Conservation (phyloP, 257 asterid species). For the Avicennia marina region DNA sequence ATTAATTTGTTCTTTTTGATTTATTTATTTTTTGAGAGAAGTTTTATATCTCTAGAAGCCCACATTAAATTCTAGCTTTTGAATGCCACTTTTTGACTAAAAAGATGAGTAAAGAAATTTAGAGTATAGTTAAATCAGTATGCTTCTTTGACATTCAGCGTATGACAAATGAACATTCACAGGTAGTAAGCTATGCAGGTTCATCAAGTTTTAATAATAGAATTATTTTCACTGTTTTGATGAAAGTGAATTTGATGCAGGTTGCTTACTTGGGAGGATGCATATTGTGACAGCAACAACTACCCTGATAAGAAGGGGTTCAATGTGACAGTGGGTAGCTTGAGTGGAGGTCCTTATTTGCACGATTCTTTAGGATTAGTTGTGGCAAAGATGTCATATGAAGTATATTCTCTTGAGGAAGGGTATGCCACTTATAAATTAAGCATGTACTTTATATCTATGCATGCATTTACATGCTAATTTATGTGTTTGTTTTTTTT, state of each 20-base stretch:
- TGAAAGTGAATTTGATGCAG: conserved; percentile 41
- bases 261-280: conserved; percentile 87
- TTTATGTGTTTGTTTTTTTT: conserved; percentile 6
- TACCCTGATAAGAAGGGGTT: conserved; percentile 34
- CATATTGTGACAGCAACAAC: conserved; percentile 52
- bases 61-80: too few species aligned
- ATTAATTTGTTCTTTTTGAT: too few species aligned
- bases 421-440: conserved; percentile 54
- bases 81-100: too few species aligned
- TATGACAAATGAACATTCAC: not conserved
- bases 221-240: conserved; percentile 12
- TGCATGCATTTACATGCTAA: too few species aligned
- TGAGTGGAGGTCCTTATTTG: conserved; percentile 43
- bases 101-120: too few species aligned
- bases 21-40: too few species aligned
- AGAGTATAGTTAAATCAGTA: too few species aligned
- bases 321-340: conserved; percentile 32
- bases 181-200: not conserved
- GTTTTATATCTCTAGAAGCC: too few species aligned
- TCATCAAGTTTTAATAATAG: too few species aligned
- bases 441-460: not conserved
- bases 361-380: conserved; percentile 79
- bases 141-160: too few species aligned
- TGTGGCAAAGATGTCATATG: conserved; percentile 85
- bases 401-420: conserved; percentile 86